Evolutionary conservation across 306 rosid species (phyloP), one percentile per base, ranked within the genome.

Genomic region (Rosa rugosa): DNA sequence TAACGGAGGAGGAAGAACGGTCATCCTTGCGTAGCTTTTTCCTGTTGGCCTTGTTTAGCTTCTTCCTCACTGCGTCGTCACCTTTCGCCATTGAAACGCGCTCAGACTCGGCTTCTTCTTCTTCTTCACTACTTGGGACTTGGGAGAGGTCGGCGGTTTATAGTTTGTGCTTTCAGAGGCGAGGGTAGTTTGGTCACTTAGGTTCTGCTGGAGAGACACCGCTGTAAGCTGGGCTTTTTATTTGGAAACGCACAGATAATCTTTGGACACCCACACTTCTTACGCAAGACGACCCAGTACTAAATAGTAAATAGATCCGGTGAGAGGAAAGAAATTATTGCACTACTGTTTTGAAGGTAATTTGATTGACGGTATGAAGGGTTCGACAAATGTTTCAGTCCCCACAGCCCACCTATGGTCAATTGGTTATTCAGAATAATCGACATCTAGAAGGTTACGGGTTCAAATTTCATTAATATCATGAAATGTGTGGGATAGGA

Each of bases 41-140:
- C 53, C 91, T 71, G 17, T 3, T 11, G 8, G 84, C 83, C 77
- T 88, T 95, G 85, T 85, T 92, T 86, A 79, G 87, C 85, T 91
- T 95, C 82, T 72, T 86, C 76, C 67, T 76, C 72, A 80, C 38
- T 13, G 80, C 75, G 40, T 95, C 99, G 40, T 95, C 96, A 1
- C 99, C 99, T 75, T 92, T 95, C 73, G 90, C 96, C 99, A 95
- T 91, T 80, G 85, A 34, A 50, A 20, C 83, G 60, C 56, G 1
- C n/a, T 11, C 4, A 12, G 54, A 3, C 0, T 11, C 0, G 2
- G 16, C 25, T 54, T 53, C 59, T 53, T 17, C 59, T n/a, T n/a
- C 63, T 20, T 20, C 63, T 56, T 56, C 63, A 54, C 54, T 16
- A 14, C 6, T 51, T 1, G n/a, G 56, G 56, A 14, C 6, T 51